Conservation (phyloP, 2,329 filamentous ascomycete genomes). For the Fusarium mexicanum region DNA sequence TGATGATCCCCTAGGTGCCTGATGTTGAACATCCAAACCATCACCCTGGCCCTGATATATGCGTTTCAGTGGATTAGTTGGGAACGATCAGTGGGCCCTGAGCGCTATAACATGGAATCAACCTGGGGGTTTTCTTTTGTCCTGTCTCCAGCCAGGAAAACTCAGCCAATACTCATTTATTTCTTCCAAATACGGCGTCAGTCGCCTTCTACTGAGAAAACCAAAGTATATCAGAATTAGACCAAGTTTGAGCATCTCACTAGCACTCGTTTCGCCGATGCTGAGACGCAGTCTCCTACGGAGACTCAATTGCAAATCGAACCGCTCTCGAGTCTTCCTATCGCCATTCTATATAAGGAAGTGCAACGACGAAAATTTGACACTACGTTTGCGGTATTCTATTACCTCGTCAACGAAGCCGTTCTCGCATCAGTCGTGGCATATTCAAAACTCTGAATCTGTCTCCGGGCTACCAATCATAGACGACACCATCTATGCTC, state of each 20-base stretch:
- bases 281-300: conserved; percentile 37
- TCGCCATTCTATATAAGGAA: background rate
- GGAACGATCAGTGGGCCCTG: conserved; percentile 1
- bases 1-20: no score
- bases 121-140: conserved; percentile 3
- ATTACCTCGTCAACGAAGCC: background rate
- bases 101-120: background rate
- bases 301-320: conserved; percentile 28
- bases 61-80: background rate
- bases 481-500: conserved; percentile 83
- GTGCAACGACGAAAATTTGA: background rate
- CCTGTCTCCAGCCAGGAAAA: background rate
- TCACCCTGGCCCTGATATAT: background rate
- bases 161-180: background rate
- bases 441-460: background rate
- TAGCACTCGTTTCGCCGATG: conserved; percentile 29
- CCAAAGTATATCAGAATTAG: background rate
- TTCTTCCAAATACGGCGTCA: background rate
- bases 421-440: conserved; percentile 24
- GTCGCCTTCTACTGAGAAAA: background rate
- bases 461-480: conserved; percentile 30
- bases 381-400: background rate
- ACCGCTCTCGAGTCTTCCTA: conserved; percentile 3
- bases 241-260: background rate
- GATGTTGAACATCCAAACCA: background rate